Conservation (phyloP, 208 protist species). For the Leishmania amazonensis region DNA sequence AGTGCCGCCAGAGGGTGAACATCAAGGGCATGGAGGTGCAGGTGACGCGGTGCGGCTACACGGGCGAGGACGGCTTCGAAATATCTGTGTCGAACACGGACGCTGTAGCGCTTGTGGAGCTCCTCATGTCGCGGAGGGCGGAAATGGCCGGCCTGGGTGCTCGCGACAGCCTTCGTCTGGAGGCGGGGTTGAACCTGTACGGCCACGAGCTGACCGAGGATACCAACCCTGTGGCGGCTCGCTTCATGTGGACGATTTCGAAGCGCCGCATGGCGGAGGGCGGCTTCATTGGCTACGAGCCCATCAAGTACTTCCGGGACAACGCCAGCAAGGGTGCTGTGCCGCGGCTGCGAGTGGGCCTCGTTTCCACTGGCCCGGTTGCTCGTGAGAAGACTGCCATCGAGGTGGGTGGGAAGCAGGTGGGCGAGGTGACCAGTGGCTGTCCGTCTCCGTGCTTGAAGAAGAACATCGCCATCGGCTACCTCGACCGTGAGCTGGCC, state of each 20-base stretch:
- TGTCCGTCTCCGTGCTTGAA: slow-evolving; percentile 87
- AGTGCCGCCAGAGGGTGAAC: slow-evolving; percentile 36
- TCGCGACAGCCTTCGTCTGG: slow-evolving; percentile 95
- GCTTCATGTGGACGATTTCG: slow-evolving; percentile 95
- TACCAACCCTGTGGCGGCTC: slow-evolving; percentile 95
- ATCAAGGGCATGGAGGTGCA: slow-evolving; percentile 54
- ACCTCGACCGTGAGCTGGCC: slow-evolving; percentile 76
- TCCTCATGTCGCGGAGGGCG: slow-evolving; percentile 55
- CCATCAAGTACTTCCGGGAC: slow-evolving; percentile 68
- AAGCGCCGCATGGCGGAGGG: slow-evolving; percentile 94
- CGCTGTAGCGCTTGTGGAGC: slow-evolving; percentile 49
- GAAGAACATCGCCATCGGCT: slow-evolving; percentile 93
- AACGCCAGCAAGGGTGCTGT: slow-evolving; percentile 50
- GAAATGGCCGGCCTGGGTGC: slow-evolving; percentile 93
- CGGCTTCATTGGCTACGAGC: slow-evolving; percentile 93
- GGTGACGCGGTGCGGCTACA: slow-evolving; percentile 96
- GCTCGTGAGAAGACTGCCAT: slow-evolving; percentile 85
- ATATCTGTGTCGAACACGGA: slow-evolving; percentile 76
- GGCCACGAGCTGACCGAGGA: slow-evolving; percentile 96
- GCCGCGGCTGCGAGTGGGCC: slow-evolving; percentile 84
- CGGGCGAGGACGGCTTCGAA: slow-evolving; percentile 99
- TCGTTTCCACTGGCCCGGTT: slow-evolving; percentile 90
- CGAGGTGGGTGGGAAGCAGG: slow-evolving; percentile 60
- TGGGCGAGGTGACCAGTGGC: slow-evolving; percentile 94
- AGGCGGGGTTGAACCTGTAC: slow-evolving; percentile 98